A percentile compares a stretch with the other conserved stretches of the same genome.
Conservation (phyloP, 1,139 yeast species). For the Kodamaea arcana region DNA sequence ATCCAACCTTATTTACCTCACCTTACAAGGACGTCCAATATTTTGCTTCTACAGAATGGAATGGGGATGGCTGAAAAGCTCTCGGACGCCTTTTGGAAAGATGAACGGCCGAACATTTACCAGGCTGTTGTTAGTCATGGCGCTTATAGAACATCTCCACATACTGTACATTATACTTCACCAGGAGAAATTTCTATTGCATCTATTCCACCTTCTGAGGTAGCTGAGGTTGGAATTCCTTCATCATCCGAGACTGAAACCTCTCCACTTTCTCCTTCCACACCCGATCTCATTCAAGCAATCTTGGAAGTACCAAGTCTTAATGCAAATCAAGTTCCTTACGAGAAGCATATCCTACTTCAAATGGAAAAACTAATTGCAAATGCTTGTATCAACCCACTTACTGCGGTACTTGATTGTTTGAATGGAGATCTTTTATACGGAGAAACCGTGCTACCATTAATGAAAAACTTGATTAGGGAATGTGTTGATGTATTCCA, state of each 20-base stretch:
- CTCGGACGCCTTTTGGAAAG: slow-evolving; percentile 53
- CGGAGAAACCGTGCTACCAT: slow-evolving; percentile 25
- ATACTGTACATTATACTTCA: slow-evolving; percentile 63
- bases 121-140: slow-evolving; percentile 87
- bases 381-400: slow-evolving; percentile 72
- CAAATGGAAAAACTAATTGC: slow-evolving; percentile 76
- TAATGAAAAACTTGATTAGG: slow-evolving; percentile 37
- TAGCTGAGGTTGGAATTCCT: background rate
- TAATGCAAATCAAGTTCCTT: slow-evolving; percentile 42
- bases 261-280: slow-evolving; percentile 6
- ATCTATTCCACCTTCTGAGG: slow-evolving; percentile 11
- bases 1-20: slow-evolving; percentile 40
- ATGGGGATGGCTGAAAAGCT: slow-evolving; percentile 62
- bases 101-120: slow-evolving; percentile 51
- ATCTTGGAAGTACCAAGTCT: slow-evolving; percentile 32
- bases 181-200: slow-evolving; percentile 56
- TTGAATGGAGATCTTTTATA: slow-evolving; percentile 63
- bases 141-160: slow-evolving; percentile 46
- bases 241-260: background rate
- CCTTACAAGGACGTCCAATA: slow-evolving; percentile 42
- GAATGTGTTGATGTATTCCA: slow-evolving; percentile 45
- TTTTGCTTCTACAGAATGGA: slow-evolving; percentile 76
- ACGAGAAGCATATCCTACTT: slow-evolving; percentile 52
- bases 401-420: slow-evolving; percentile 66
- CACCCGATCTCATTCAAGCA: slow-evolving; percentile 30